phyloP scores from a whole-genome alignment of 2,329 filamentous ascomycete genomes.

The Verticillium nonalfalfae region DNA sequence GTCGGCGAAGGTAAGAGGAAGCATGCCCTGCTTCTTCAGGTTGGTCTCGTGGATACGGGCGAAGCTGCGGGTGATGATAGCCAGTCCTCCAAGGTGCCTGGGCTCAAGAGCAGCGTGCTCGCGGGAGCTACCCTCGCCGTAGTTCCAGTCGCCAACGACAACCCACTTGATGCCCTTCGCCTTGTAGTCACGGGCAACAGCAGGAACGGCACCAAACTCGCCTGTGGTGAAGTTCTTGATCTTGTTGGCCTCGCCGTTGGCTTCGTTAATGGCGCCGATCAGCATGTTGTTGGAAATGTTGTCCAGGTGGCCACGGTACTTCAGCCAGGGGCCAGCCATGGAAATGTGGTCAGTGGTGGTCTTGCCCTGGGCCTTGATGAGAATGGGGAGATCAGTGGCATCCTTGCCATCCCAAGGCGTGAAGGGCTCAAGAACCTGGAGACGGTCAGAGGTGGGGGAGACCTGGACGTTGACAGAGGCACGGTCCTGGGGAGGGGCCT shows the following conservation, averaged over 20 bases:
- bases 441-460: slow-evolving; percentile 83
- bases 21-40: slow-evolving; percentile 99
- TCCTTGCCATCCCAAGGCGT: slow-evolving; percentile 89
- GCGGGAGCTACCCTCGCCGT: slow-evolving; percentile 94
- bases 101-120: slow-evolving; percentile 98
- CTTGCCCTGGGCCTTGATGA: slow-evolving; percentile 96
- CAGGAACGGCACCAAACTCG: slow-evolving; percentile 82
- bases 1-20: slow-evolving; percentile 91
- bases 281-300: slow-evolving; percentile 99
- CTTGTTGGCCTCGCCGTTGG: slow-evolving; percentile 97
- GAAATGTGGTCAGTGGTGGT: slow-evolving; percentile 97
- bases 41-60: slow-evolving; percentile 99
- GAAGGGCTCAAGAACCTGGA: slow-evolving; percentile 88
- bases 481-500: slow-evolving; percentile 83
- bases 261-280: slow-evolving; percentile 93
- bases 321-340: slow-evolving; percentile 94
- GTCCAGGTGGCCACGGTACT: slow-evolving; percentile 97
- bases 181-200: slow-evolving; percentile 97
- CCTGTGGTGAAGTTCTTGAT: slow-evolving; percentile 84
- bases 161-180: slow-evolving; percentile 94
- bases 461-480: slow-evolving; percentile 69
- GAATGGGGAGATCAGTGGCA: slow-evolving; percentile 72
- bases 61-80: slow-evolving; percentile 92
- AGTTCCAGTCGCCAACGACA: slow-evolving; percentile 99
- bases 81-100: slow-evolving; percentile 91